Conservation (phyloP, 2,329 filamentous ascomycete genomes). For the Rhynchosporium agropyri region DNA sequence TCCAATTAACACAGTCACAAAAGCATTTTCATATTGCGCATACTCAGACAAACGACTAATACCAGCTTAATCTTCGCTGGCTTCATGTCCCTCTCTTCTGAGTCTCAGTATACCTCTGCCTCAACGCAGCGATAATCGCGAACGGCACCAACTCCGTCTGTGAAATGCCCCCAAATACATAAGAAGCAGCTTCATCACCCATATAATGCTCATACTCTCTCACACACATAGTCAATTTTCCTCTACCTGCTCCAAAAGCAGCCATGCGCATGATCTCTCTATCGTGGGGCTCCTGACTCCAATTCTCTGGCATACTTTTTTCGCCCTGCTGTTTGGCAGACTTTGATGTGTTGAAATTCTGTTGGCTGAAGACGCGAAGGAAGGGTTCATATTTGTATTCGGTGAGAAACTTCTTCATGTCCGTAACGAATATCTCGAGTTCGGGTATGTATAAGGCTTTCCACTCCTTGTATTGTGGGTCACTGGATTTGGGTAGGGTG, state of each 20-base stretch:
- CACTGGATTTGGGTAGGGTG: background rate
- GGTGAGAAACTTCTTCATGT: constrained; percentile 21
- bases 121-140: background rate
- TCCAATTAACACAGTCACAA: too few relatives aligned
- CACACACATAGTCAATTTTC: constrained; percentile 21
- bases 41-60: too few relatives aligned
- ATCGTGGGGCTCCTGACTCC: constrained; percentile 9
- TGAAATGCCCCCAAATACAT: background rate
- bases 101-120: constrained; percentile 3
- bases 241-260: constrained; percentile 22
- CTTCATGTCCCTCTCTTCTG: background rate
- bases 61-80: background rate
- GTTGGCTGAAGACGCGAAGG: constrained; percentile 20
- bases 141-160: background rate
- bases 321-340: background rate
- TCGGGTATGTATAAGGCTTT: constrained; percentile 19
- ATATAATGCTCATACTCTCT: constrained; percentile 6
- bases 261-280: constrained; percentile 27
- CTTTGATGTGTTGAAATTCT: background rate
- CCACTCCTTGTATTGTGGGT: background rate
- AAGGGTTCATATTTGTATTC: constrained; percentile 24
- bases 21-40: too few relatives aligned
- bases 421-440: constrained; percentile 18
- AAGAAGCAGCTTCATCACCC: background rate
- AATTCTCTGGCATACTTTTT: constrained; percentile 4